Base-by-base conservation (phyloP, 2,329 filamentous ascomycete species). In the Rosellinia necatrix region DNA sequence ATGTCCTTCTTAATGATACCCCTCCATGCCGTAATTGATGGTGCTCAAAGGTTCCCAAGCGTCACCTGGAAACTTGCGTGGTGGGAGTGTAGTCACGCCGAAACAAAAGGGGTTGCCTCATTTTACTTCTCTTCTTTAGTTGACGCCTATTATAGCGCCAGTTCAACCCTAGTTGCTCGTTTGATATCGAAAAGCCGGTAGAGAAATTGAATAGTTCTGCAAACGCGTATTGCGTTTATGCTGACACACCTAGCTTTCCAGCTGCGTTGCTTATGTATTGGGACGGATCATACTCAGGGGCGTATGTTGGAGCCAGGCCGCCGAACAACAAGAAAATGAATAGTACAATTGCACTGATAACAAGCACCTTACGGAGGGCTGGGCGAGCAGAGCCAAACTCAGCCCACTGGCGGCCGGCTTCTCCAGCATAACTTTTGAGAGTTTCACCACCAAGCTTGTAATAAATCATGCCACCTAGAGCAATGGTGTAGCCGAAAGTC, bases 361-460 rank as follows among this genome's bases (percentile, higher is more conserved):
- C 78, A 61, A 91, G 78, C 49, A 92, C 73, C 78, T 93, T 92
- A 76, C 92, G 89, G 68, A 90, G 79, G 42, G 86, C 83, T 10
- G 92, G 92, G 70, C 88, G 88, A 63, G 81, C 82, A 66, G 85
- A 85, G 56, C 92, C 92, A 66, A 94, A 92, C 69, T 96, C 92
- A 48, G 89, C 88, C 92, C 92, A 96, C 59, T 87, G 83, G 71
- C 91, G 89, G 70, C 81, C 81, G 51, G 81, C 88, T 66, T 92
- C 87, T 59, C 81, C 80, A 57, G 88, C 76, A 73, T 93, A 91
- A 70, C 88, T 88, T 81, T 89, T 92, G 70, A 96, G 78, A 73
- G 91, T 89, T 58, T 96, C 91, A 56, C 82, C 84, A 54, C 90
- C 90, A 58, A 93, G 86, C 82, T 92, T 92, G 82, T 92, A 93